These are phyloP conservation scores for Trichoderma simmonsii DNA, from an alignment of 2,329 filamentous ascomycete species.

Conservation along the genomic window DNA sequence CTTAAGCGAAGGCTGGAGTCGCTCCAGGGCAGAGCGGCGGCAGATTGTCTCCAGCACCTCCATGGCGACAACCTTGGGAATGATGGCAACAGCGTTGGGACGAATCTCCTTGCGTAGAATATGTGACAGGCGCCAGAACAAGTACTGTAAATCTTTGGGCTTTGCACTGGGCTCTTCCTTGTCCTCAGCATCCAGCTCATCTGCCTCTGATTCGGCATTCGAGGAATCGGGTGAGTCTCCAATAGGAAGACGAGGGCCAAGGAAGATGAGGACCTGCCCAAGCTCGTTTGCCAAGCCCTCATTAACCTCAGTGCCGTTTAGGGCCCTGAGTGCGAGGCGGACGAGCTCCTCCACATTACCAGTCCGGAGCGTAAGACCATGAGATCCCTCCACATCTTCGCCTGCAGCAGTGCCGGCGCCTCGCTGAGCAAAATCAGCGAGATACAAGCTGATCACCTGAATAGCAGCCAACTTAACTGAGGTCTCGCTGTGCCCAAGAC, in stretches of 20 bases:
- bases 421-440: slow-evolving; percentile 73
- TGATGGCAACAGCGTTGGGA: slow-evolving; percentile 60
- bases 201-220: slow-evolving; percentile 39
- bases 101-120: slow-evolving; percentile 74
- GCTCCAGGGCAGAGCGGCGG: slow-evolving; percentile 54
- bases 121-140: slow-evolving; percentile 74
- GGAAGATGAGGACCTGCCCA: slow-evolving; percentile 77
- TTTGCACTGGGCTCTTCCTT: slow-evolving; percentile 37
- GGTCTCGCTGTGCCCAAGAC: slow-evolving; percentile 68
- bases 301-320: slow-evolving; percentile 63
- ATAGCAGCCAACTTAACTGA: slow-evolving; percentile 76
- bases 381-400: slow-evolving; percentile 64
- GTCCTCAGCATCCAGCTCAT: slow-evolving; percentile 43
- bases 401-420: slow-evolving; percentile 43
- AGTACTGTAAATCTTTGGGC: slow-evolving; percentile 57
- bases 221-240: slow-evolving; percentile 38
- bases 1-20: slow-evolving; percentile 62
- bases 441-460: slow-evolving; percentile 70
- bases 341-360: slow-evolving; percentile 62
- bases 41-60: slow-evolving; percentile 70
- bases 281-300: slow-evolving; percentile 76
- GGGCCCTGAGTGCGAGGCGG: slow-evolving; percentile 46
- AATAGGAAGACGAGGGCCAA: slow-evolving; percentile 57
- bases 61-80: slow-evolving; percentile 73
- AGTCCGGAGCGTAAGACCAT: slow-evolving; percentile 65